Conservation (phyloP, 2,329 filamentous ascomycete genomes). For the Alternaria brassicicola region DNA sequence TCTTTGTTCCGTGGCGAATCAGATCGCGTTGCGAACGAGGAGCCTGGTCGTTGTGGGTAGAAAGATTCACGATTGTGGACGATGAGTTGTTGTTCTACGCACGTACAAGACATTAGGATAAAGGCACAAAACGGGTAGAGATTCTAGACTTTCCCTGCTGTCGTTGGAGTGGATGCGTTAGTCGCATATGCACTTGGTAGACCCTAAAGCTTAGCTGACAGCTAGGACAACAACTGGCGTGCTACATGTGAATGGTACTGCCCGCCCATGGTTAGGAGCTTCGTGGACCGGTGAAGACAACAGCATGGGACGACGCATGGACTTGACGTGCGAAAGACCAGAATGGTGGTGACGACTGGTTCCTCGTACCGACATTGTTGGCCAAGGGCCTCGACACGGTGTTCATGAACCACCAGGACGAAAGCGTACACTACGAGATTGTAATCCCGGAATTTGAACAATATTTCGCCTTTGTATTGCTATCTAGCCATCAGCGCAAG, state of each 20-base stretch:
- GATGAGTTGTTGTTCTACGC: not conserved
- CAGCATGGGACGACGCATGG: not conserved
- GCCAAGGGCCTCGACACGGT: not conserved
- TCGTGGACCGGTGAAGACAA: not conserved
- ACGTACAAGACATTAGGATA: not conserved
- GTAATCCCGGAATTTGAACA: not conserved
- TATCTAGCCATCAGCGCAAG: too few relatives aligned
- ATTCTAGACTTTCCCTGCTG: not conserved
- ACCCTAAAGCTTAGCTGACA: not conserved
- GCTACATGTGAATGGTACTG: not conserved
- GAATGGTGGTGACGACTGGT: not conserved
- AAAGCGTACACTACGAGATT: not conserved
- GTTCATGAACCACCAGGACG: not conserved
- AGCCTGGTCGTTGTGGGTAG: not conserved
- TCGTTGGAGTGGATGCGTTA: not conserved
- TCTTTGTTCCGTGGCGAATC: slow-evolving; percentile 3
- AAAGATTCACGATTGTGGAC: not conserved
- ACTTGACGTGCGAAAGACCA: not conserved
- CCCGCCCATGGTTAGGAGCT: not conserved
- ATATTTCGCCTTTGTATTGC: not conserved
- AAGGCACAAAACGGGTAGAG: not conserved
- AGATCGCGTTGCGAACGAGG: not conserved
- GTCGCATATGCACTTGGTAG: not conserved
- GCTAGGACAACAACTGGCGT: not conserved
- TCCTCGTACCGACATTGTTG: not conserved